Percentiles rank a stretch among this genome's conserved stretches.
These are phyloP conservation scores for Leccinum cinnamomeum DNA, from an alignment of 1,284 basidiomycete species.

Conservation along the genomic window DNA sequence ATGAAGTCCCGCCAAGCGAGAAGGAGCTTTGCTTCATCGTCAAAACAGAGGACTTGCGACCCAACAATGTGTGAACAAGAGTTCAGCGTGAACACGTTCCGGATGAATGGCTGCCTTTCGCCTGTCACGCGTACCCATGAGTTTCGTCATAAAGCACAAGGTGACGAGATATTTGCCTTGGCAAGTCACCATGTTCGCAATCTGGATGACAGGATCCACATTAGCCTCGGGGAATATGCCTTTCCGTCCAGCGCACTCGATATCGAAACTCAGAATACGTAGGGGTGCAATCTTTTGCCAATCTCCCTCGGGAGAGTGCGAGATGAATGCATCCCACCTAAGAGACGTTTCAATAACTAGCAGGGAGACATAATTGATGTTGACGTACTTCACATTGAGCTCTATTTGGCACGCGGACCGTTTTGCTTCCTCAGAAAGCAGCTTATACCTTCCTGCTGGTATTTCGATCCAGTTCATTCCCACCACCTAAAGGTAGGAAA, in stretches of 20 bases:
- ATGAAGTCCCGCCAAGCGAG: constrained; percentile 84
- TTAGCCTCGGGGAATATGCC: constrained; percentile 92
- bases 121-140: constrained; percentile 41
- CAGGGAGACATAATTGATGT: background rate
- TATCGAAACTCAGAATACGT: constrained; percentile 93
- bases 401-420: constrained; percentile 88
- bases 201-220: constrained; percentile 92
- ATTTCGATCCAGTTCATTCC: constrained; percentile 99
- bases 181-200: constrained; percentile 95
- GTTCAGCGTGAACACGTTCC: constrained; percentile 95
- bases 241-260: constrained; percentile 94
- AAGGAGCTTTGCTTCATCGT: constrained; percentile 74
- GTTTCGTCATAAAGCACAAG: background rate
- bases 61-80: constrained; percentile 92
- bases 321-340: constrained; percentile 83
- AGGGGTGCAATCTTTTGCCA: constrained; percentile 92
- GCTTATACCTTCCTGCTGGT: constrained; percentile 74
- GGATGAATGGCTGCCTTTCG: constrained; percentile 87
- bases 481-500: constrained; percentile 60
- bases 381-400: constrained; percentile 64
- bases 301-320: constrained; percentile 84
- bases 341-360: background rate
- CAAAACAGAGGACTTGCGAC: constrained; percentile 87
- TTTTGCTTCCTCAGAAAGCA: constrained; percentile 57
- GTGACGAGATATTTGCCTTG: constrained; percentile 63